Evolutionary conservation across 2,329 filamentous ascomycete species (phyloP), one percentile per base, ranked within the genome.

Genomic region (Zalaria obscura): DNA sequence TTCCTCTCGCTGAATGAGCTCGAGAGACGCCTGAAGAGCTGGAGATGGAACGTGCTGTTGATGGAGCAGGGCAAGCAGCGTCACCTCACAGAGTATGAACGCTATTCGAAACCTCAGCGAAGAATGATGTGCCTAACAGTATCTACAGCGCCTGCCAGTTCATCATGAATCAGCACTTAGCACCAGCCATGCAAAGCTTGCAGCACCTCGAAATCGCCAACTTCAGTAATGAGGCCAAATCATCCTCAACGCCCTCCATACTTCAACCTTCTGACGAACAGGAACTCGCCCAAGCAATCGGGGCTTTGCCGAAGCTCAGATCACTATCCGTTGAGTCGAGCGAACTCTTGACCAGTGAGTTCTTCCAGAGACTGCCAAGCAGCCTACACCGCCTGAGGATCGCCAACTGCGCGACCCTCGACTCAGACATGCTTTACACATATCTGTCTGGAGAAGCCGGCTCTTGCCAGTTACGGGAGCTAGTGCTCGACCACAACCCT

Each of bases 401-500:
- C 10, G 75, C 78, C 48, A 89, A 91, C 51, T 95, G 87, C 54
- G 79, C 80, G 62, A 76, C 83, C 46, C 62, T 94, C 6, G 76
- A 70, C 4, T 80, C 84, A 1, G 69, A 77, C 3, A 71, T 78
- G 44, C 62, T 95, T 25, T 64, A 68, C 26, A 56, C 60, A 0
- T 94, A 82, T 52, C 68, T 95, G 34, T 55, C 67, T 4, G 72
- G 72, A 1, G 77, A 84, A 51, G 88, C 87, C 0, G 60, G 40
- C n/a, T 42, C 42, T 36, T 32, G 29, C 25, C 64, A 74, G n/a
- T 64, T 96, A 25, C 71, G 72, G 40, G 72, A 73, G 32, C 68
- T 96, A 5, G 72, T 70, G 1, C 65, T 95, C 4, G 75, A 80
- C 40, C 83, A 93, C 60, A 93, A 93, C 52, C 78, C 84, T 46